Evolutionary conservation across 768 basidiomycete species (phyloP).

Genomic region (Termitomyces sp.): DNA sequence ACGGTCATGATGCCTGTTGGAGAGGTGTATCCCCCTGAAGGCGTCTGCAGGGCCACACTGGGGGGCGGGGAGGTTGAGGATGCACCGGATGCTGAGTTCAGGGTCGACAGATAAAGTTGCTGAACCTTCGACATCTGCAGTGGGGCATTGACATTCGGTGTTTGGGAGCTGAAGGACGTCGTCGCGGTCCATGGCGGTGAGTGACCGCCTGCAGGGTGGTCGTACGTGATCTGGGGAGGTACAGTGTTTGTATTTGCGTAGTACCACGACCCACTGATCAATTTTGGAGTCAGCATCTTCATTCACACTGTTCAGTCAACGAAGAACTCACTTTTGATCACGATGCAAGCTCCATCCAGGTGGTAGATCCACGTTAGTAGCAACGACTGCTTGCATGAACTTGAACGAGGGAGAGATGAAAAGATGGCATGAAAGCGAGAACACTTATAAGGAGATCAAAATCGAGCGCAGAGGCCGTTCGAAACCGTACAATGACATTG

Average conservation of each 20-base stretch:
- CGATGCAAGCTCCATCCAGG: slow-evolving; percentile 11
- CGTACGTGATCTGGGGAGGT: slow-evolving; percentile 31
- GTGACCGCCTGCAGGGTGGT: slow-evolving; percentile 23
- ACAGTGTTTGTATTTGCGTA: slow-evolving; percentile 28
- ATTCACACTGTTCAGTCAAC: too few relatives aligned
- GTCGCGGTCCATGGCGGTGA: slow-evolving; percentile 10
- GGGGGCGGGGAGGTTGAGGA: background rate
- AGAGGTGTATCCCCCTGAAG: background rate
- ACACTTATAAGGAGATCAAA: background rate
- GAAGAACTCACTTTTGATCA: slow-evolving; percentile 12
- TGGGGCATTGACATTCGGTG: background rate
- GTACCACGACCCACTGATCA: slow-evolving; percentile 21
- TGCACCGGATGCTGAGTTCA: too few relatives aligned
- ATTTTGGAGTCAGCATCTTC: background rate
- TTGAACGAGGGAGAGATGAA: background rate
- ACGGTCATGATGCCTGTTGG: background rate
- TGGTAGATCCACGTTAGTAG: slow-evolving; percentile 8
- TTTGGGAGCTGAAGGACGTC: background rate
- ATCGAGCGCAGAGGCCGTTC: too few relatives aligned
- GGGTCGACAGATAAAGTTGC: slow-evolving; percentile 32
- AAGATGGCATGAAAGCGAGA: background rate
- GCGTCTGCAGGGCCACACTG: background rate
- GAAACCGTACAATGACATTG: too few relatives aligned
- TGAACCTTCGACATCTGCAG: slow-evolving; percentile 32
- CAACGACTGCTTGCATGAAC: background rate